phyloP scores from a whole-genome alignment of 805 yeast species.

The Lachancea meyersii region DNA sequence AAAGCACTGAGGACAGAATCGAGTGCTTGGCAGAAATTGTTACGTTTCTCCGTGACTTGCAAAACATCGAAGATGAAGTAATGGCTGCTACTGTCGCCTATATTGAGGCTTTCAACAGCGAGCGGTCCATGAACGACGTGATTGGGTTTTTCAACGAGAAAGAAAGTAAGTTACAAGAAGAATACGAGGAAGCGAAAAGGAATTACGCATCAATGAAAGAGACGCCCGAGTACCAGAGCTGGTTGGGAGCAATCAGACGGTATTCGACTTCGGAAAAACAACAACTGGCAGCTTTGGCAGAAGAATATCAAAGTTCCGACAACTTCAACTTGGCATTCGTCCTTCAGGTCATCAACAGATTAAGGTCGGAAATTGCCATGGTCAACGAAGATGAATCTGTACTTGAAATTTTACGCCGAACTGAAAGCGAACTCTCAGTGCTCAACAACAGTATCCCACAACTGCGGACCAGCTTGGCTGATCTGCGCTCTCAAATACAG shows the following conservation, averaged over 20 bases:
- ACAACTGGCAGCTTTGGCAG: constrained; percentile 37
- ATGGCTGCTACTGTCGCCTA: constrained; percentile 23
- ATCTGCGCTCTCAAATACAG: constrained; percentile 34
- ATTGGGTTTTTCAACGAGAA: constrained; percentile 27
- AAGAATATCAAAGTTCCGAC: constrained; percentile 31
- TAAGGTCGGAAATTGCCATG: constrained; percentile 42
- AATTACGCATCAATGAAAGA: constrained; percentile 22
- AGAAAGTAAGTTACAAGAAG: constrained; percentile 24
- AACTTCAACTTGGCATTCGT: constrained; percentile 38
- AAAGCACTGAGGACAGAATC: constrained; percentile 20
- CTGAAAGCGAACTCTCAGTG: constrained; percentile 20
- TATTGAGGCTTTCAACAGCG: constrained; percentile 39
- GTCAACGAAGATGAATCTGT: constrained; percentile 37
- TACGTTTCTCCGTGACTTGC: constrained; percentile 19
- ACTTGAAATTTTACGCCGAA: constrained; percentile 29
- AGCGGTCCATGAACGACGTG: constrained; percentile 28
- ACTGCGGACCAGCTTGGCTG: constrained; percentile 15
- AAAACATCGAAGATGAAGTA: constrained; percentile 24
- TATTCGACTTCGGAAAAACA: constrained; percentile 39
- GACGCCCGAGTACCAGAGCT: constrained; percentile 22
- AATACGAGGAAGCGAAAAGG: constrained; percentile 28
- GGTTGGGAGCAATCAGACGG: constrained; percentile 27
- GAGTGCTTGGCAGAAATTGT: constrained; percentile 20
- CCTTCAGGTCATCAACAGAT: constrained; percentile 36
- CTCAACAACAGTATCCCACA: constrained; percentile 23